A percentile compares a stretch with the other conserved stretches of the same genome.
Evolutionary conservation across 1,284 basidiomycete species (phyloP).

Genomic region (Pyrrhoderma noxium): DNA sequence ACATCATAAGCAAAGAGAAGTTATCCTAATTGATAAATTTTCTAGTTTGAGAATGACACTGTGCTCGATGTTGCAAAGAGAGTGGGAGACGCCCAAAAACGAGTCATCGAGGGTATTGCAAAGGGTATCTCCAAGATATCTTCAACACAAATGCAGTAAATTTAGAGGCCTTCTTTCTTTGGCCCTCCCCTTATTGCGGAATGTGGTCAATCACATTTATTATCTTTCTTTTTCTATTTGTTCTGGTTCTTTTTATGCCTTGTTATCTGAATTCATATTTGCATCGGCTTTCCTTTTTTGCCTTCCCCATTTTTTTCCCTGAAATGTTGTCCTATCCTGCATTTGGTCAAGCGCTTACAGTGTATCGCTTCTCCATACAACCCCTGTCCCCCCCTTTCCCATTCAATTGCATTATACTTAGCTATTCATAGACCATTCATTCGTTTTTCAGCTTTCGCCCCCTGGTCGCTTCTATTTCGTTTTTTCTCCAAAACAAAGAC

Average conservation of each 20-base stretch:
- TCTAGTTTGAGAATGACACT: conserved; percentile 60
- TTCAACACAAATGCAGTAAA: conserved; percentile 7
- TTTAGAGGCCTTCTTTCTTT: too few species aligned
- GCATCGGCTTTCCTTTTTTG: too few species aligned
- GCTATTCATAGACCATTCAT: too few species aligned
- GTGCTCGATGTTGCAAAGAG: conserved; percentile 54
- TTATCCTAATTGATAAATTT: conserved; percentile 5
- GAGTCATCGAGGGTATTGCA: conserved; percentile 60
- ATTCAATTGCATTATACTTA: not conserved
- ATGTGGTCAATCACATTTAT: not conserved
- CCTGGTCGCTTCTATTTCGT: too few species aligned
- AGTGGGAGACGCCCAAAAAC: conserved; percentile 59
- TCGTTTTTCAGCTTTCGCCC: too few species aligned
- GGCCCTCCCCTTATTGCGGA: too few species aligned
- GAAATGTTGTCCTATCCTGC: too few species aligned
- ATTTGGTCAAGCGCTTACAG: not conserved
- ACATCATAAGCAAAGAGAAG: not conserved
- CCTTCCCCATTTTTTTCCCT: too few species aligned
- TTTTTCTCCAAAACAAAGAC: not conserved
- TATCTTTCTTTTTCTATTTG: not conserved
- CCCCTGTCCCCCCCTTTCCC: too few species aligned
- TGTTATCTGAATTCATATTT: too few species aligned
- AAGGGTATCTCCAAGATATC: conserved; percentile 53
- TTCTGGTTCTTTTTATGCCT: not conserved
- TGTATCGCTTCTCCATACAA: not conserved